Evolutionary conservation across 768 basidiomycete species (phyloP).

Genomic region (Phylloporus sp.): DNA sequence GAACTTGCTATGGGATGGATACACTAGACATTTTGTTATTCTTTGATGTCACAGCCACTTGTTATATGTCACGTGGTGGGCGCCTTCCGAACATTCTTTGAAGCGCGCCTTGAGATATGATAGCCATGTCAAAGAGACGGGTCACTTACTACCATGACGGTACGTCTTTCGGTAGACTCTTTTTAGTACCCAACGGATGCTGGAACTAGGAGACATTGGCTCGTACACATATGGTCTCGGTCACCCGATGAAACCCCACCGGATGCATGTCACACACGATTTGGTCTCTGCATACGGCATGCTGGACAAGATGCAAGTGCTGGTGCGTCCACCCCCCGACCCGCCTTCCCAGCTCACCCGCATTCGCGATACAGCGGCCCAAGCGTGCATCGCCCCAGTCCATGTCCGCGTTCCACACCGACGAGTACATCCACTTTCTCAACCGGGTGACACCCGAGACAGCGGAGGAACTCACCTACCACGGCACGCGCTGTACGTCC

Average conservation of each 20-base stretch:
- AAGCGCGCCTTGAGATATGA: neutral
- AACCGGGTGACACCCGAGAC: conserved; percentile 89
- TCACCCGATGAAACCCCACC: conserved; percentile 95
- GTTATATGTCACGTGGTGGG: conserved; percentile 14
- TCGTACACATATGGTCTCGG: conserved; percentile 80
- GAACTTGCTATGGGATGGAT: conserved; percentile 1
- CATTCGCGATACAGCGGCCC: conserved; percentile 51
- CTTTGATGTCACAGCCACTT: conserved; percentile 2
- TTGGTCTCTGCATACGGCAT: conserved; percentile 88
- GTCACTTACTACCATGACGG: conserved; percentile 82
- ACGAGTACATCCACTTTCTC: conserved; percentile 96
- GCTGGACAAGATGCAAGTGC: conserved; percentile 89
- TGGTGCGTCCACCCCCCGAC: conserved; percentile 45
- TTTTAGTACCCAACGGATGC: neutral
- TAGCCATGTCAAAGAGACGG: conserved; percentile 61
- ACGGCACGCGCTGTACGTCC: conserved; percentile 76
- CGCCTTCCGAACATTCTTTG: no score
- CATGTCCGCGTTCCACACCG: conserved; percentile 96
- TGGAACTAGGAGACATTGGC: conserved; percentile 60
- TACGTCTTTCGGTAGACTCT: conserved; percentile 30
- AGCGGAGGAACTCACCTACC: conserved; percentile 76
- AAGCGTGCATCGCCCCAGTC: conserved; percentile 64
- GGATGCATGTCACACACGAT: conserved; percentile 92
- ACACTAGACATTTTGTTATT: conserved; percentile 11
- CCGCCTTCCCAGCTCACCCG: neutral